Percentiles rank a stretch among this genome's conserved stretches.
Evolutionary conservation across 2,329 filamentous ascomycete species (phyloP).

Genomic region (Fusarium sublunatum): DNA sequence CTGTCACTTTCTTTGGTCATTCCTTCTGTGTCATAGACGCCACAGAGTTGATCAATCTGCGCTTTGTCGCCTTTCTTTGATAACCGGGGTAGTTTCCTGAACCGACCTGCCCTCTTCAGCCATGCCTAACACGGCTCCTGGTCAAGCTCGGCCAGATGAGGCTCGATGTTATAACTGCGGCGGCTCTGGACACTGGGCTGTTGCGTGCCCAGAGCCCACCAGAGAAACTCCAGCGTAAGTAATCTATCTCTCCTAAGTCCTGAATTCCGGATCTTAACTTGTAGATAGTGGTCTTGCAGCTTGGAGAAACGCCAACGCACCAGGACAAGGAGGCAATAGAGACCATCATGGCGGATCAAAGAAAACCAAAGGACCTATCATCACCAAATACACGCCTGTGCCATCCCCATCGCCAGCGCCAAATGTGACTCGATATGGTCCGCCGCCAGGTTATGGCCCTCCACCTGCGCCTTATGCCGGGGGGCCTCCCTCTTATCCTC

Average conservation of each 20-base stretch:
- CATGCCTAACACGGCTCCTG: conserved; percentile 49
- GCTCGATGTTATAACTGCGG: conserved; percentile 67
- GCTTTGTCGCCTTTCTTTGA: neutral
- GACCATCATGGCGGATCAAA: conserved; percentile 48
- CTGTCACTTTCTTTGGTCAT: conserved; percentile 11
- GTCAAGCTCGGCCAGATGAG: conserved; percentile 50
- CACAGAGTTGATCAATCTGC: conserved; percentile 7
- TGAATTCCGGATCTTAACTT: conserved; percentile 21
- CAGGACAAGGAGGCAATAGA: conserved; percentile 43
- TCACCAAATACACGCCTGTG: conserved; percentile 52
- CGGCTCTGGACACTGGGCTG: conserved; percentile 61
- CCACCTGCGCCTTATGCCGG: conserved; percentile 43
- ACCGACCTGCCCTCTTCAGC: conserved; percentile 1
- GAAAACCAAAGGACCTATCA: conserved; percentile 51
- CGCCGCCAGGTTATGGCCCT: conserved; percentile 42
- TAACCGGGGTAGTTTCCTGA: conserved; percentile 14
- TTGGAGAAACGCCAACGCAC: conserved; percentile 51
- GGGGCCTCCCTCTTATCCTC: conserved; percentile 41
- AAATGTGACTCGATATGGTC: conserved; percentile 37
- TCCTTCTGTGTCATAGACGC: conserved; percentile 14
- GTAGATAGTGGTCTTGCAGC: conserved; percentile 51
- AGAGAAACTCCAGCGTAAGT: conserved; percentile 63
- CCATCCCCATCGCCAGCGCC: conserved; percentile 37
- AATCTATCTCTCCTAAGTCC: neutral
- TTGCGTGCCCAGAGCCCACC: conserved; percentile 64